Conservation (phyloP, 2,329 filamentous ascomycete genomes). For the Pseudogymnoascus sp. region DNA sequence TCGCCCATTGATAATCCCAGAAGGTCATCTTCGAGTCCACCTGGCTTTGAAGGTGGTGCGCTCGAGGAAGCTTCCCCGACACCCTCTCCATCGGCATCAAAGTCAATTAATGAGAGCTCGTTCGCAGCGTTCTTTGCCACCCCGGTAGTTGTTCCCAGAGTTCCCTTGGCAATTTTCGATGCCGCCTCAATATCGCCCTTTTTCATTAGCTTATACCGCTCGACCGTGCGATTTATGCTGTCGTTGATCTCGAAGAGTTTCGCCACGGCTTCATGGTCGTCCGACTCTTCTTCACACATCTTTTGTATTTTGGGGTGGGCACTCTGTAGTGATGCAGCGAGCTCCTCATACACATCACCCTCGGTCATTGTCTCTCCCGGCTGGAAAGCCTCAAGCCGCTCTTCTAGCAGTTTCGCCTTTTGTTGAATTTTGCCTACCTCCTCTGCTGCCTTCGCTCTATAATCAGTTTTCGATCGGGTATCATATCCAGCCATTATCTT, state of each 20-base stretch:
- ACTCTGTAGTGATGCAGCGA: conserved; percentile 80
- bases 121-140: conserved; percentile 60
- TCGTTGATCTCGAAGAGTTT: conserved; percentile 97
- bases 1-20: conserved; percentile 74
- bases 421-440: conserved; percentile 93
- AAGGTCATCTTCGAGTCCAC: conserved; percentile 80
- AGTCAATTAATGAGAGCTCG: conserved; percentile 90
- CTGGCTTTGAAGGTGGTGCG: conserved; percentile 42
- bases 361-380: conserved; percentile 70
- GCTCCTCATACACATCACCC: conserved; percentile 68
- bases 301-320: conserved; percentile 98
- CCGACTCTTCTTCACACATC: conserved; percentile 98
- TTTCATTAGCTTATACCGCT: conserved; percentile 92
- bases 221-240: conserved; percentile 93
- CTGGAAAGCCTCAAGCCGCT: conserved; percentile 79
- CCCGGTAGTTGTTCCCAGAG: conserved; percentile 59
- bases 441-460: conserved; percentile 92
- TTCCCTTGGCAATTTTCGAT: conserved; percentile 75
- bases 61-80: conserved; percentile 44
- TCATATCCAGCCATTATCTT: conserved; percentile 99
- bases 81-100: conserved; percentile 58
- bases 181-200: conserved; percentile 85
- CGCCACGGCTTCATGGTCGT: conserved; percentile 90
- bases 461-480: conserved; percentile 91
- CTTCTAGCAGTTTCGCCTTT: conserved; percentile 85